These are phyloP conservation scores for Xanthoconium purpureum DNA, from an alignment of 768 basidiomycete genomes.

Conservation along the genomic window DNA sequence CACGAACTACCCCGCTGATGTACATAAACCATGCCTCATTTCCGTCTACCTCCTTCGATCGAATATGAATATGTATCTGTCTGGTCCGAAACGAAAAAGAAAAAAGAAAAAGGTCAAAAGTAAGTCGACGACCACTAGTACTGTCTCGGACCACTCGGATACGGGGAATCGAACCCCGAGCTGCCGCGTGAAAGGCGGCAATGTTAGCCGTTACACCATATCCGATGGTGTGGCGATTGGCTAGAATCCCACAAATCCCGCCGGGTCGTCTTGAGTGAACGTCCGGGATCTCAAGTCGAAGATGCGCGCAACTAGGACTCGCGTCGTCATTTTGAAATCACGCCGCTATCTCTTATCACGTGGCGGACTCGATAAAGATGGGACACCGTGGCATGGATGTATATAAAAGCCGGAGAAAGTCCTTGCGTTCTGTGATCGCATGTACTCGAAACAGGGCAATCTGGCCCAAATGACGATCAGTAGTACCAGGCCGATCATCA, in stretches of 20 bases:
- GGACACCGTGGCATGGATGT: too few species aligned
- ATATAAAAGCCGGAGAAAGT: too few species aligned
- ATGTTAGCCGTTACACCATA: slow-evolving; percentile 71
- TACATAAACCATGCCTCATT: too few species aligned
- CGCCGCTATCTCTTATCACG: not conserved
- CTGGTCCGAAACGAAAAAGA: too few species aligned
- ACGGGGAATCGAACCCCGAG: slow-evolving; percentile 38
- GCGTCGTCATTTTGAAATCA: not conserved
- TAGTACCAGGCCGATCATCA: not conserved
- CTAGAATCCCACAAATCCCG: too few species aligned
- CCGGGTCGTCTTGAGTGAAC: too few species aligned
- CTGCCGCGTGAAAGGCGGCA: slow-evolving; percentile 58
- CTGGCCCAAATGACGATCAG: not conserved
- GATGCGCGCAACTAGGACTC: not conserved
- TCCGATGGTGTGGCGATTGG: slow-evolving; percentile 23
- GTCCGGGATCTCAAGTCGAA: too few species aligned
- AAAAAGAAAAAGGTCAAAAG: too few species aligned
- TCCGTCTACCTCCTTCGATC: too few species aligned
- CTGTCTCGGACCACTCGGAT: slow-evolving; percentile 19
- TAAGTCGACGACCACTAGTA: too few species aligned
- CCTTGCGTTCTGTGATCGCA: not conserved
- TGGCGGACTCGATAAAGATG: not conserved
- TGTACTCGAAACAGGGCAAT: not conserved
- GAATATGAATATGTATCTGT: too few species aligned
- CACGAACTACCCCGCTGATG: too few species aligned